Conservation (phyloP, 2,329 filamentous ascomycete species). For the Apiospora aurea region DNA sequence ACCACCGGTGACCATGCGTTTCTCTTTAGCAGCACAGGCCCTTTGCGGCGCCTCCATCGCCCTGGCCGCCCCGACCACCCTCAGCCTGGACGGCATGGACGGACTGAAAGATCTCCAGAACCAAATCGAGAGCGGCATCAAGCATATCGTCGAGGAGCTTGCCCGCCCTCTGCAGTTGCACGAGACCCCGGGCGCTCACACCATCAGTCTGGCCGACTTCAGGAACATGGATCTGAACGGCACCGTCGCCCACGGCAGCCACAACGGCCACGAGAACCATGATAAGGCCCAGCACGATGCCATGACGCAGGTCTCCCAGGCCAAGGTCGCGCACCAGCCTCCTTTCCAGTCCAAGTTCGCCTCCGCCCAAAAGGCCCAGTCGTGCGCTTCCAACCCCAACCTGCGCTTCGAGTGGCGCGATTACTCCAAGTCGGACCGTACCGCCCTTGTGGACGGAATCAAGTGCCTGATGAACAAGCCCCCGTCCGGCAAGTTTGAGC, state of each 20-base stretch:
- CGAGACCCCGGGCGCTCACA: constrained; percentile 9
- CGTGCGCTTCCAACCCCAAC: constrained; percentile 36
- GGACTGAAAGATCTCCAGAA: background rate
- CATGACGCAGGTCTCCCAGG: background rate
- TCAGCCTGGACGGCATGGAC: background rate
- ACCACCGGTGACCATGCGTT: constrained; percentile 22
- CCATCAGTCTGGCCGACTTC: constrained; percentile 20
- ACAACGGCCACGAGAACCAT: background rate
- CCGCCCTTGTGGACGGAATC: constrained; percentile 39
- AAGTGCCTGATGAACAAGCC: constrained; percentile 40
- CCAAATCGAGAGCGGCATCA: background rate
- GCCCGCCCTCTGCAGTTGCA: background rate
- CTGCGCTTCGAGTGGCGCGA: constrained; percentile 43
- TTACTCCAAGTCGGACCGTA: constrained; percentile 39
- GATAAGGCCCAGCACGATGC: background rate
- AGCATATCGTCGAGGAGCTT: constrained; percentile 26
- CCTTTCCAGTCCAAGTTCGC: constrained; percentile 20
- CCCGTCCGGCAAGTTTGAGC: constrained; percentile 36
- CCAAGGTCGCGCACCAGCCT: background rate
- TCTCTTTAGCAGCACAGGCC: constrained; percentile 21
- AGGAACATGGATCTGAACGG: constrained; percentile 21
- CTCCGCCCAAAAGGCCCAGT: background rate
- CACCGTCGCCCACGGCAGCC: constrained; percentile 1
- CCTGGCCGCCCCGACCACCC: background rate
- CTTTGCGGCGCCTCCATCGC: constrained; percentile 20